Base-by-base conservation (phyloP, 1,139 yeast genomes). In the Pichia sp. region DNA sequence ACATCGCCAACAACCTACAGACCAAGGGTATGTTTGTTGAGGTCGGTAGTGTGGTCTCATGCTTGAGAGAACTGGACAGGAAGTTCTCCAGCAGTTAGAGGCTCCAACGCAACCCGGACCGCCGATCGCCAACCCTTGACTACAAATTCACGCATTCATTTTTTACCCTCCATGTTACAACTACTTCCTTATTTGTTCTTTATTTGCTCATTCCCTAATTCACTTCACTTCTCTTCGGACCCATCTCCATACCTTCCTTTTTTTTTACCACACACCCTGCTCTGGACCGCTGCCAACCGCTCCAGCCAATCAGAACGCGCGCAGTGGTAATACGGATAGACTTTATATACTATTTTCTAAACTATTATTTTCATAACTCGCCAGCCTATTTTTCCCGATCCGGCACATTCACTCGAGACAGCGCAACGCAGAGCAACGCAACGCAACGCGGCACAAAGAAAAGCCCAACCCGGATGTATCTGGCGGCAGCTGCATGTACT, bases 11-110 rank as follows among this genome's bases (percentile, higher is more conserved):
- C 9, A 83, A 85, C 64, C 75, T 89, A 60, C 84, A 87, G 44
- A 87, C 95, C 0, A 75, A 87, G 61, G 96, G 95, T 2, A 87
- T 87, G 87, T 90, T 86, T 64, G 95, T 89, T 46, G 96, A 89
- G 65, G 96, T 87, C 8, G 89, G 86, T 64, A 82, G 89, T 58
- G 95, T 89, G 38, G 96, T 93, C 31, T 86, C 85, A 62, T 91
- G 88, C 30, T 73, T 89, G 59, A 75, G 96, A 46, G 93, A 88
- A 65, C 75, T 89, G 62, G 96, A 89, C 67, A 76, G 89, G 64
- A 75, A 87, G 62, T 73, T 85, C 55, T 64, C 69, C 24, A 62
- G 66, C 53, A 63, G 64, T 40, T 24, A 46, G 27, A 20, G 24
- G 24, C 24, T 20, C 24, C 24, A 20, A 20, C 24, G 24, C 24